These are phyloP conservation scores for Vitis amurensis DNA, from an alignment of 164 flowering plant genomes.

Conservation along the genomic window DNA sequence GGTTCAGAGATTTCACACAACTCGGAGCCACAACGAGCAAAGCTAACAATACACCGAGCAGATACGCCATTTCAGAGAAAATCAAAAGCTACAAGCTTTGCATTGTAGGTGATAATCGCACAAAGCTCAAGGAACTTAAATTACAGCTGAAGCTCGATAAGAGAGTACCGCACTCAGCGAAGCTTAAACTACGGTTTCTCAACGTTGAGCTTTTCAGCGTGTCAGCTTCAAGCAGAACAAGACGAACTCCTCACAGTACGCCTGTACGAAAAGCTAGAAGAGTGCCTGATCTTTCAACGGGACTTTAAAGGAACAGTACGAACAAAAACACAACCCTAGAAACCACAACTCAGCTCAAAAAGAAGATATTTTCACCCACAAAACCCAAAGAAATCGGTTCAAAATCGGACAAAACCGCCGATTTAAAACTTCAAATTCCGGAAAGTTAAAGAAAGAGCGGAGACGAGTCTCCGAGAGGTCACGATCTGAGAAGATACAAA, in stretches of 20 bases:
- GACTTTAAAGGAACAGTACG: not conserved
- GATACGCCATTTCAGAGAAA: not conserved
- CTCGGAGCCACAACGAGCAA: conserved; percentile 15
- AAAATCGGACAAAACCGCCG: not conserved
- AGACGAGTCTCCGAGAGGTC: not conserved
- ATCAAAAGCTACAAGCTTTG: too few relatives aligned
- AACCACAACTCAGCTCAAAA: not conserved
- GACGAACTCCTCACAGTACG: too few relatives aligned
- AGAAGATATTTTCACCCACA: not conserved
- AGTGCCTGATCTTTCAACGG: not conserved
- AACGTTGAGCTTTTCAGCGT: too few relatives aligned
- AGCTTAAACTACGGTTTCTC: too few relatives aligned
- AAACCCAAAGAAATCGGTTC: not conserved
- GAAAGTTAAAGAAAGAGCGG: not conserved
- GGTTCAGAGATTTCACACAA: conserved; percentile 45
- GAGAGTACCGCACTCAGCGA: too few relatives aligned
- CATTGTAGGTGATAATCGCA: too few relatives aligned
- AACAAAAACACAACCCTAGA: not conserved
- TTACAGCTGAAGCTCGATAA: too few relatives aligned
- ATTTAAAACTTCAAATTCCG: not conserved
- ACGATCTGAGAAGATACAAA: not conserved
- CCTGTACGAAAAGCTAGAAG: not conserved
- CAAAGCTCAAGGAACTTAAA: too few relatives aligned
- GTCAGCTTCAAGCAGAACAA: too few relatives aligned
- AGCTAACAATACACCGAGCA: conserved; percentile 5